A percentile compares a stretch with the other conserved stretches of the same genome.
Evolutionary conservation across 2,329 filamentous ascomycete genomes (phyloP).

Genomic region (Elsinoe ampelina): DNA sequence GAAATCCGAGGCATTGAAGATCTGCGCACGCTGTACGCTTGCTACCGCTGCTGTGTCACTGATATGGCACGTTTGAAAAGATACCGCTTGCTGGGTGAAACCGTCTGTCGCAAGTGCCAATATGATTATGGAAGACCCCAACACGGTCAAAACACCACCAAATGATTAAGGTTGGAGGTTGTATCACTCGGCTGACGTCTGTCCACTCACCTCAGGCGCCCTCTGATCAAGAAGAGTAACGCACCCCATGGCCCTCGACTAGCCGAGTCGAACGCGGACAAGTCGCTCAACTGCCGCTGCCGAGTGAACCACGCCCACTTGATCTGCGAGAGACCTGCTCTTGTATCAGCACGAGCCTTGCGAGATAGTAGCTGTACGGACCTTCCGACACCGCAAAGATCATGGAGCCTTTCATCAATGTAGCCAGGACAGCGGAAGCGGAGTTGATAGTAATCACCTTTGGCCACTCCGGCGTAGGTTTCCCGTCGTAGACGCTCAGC

Average conservation of each 20-base stretch:
- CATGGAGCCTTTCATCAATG: background rate
- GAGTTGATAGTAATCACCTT: background rate
- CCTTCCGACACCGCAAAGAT: background rate
- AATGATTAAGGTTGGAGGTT: background rate
- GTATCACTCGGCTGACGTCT: background rate
- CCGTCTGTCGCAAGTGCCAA: background rate
- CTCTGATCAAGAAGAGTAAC: background rate
- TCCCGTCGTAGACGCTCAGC: background rate
- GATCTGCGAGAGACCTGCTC: background rate
- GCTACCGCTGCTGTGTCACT: background rate
- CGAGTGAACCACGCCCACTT: background rate
- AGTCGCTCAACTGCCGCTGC: background rate
- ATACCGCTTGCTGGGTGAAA: background rate
- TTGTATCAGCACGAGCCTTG: too few relatives aligned
- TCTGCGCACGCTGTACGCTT: background rate
- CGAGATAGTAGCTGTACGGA: background rate
- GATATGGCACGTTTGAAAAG: background rate
- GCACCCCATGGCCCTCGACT: conserved; percentile 4
- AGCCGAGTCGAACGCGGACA: background rate
- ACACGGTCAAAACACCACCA: background rate
- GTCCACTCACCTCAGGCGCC: background rate
- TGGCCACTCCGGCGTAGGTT: background rate
- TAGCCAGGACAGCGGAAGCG: background rate
- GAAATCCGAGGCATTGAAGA: background rate
- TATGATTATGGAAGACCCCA: background rate